These are phyloP conservation scores for apple (Malus domestica) DNA, from an alignment of 306 rosid genomes.

Conservation along the genomic window ASM211411v1 NC_041801.1:41283001-41283500, in stretches of 20 bases:
- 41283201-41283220: conserved; percentile 51
- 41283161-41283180: conserved; percentile 20
- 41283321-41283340: conserved; percentile 16
- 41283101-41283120: conserved; percentile 19
- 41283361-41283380: conserved; percentile 30
- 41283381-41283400: conserved; percentile 35
- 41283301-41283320: conserved; percentile 24
- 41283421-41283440: conserved; percentile 28
- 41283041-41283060: background rate
- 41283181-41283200: conserved; percentile 43
- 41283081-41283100: conserved; percentile 32
- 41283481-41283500: conserved; percentile 39
- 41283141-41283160: conserved; percentile 27
- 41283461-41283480: conserved; percentile 38
- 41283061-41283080: conserved; percentile 23
- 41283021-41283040: background rate
- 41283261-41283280: conserved; percentile 39
- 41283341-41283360: conserved; percentile 19
- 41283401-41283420: conserved; percentile 40
- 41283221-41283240: conserved; percentile 50
- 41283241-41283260: conserved; percentile 50
- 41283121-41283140: conserved; percentile 30
- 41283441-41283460: conserved; percentile 32
- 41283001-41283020: background rate
- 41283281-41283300: conserved; percentile 10